Evolutionary conservation across 768 basidiomycete genomes (phyloP).

Genomic region (Xerocomus spinulosus): DNA sequence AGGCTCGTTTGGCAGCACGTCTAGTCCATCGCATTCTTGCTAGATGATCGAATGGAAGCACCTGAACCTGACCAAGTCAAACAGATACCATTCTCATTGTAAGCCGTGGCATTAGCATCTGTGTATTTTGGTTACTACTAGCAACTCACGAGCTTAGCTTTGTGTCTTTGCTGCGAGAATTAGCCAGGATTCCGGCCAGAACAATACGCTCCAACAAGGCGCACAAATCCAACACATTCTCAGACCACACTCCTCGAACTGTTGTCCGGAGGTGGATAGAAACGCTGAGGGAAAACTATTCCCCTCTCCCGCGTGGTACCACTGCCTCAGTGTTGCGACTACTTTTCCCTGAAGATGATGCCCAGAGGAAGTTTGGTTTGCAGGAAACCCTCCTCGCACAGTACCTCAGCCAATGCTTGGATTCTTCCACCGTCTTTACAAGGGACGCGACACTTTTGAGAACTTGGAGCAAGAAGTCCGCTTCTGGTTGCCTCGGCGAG

Average conservation of each 20-base stretch:
- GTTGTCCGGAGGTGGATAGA: conserved; percentile 44
- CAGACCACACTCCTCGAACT: conserved; percentile 34
- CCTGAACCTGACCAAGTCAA: conserved; percentile 2
- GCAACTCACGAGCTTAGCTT: too few relatives aligned
- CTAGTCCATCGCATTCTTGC: too few relatives aligned
- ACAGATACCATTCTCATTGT: conserved; percentile 43
- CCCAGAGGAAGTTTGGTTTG: conserved; percentile 63
- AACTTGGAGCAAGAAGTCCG: conserved; percentile 39
- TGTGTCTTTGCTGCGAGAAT: conserved; percentile 45
- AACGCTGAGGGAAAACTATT: conserved; percentile 38
- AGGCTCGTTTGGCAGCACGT: too few relatives aligned
- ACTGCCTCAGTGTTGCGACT: conserved; percentile 63
- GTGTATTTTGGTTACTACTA: too few relatives aligned
- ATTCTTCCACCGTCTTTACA: conserved; percentile 31
- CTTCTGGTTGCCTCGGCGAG: conserved; percentile 65
- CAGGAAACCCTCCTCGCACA: conserved; percentile 59
- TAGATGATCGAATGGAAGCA: conserved; percentile 11
- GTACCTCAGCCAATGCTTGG: conserved; percentile 47
- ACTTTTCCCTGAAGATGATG: conserved; percentile 83
- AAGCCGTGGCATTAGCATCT: conserved; percentile 14
- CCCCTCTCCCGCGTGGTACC: conserved; percentile 49
- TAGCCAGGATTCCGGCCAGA: conserved; percentile 30
- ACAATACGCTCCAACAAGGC: conserved; percentile 16
- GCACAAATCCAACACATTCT: background rate
- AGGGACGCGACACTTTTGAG: conserved; percentile 26